Conservation (phyloP, 345 rosid genomes). For the Aquilaria sinensis region DNA sequence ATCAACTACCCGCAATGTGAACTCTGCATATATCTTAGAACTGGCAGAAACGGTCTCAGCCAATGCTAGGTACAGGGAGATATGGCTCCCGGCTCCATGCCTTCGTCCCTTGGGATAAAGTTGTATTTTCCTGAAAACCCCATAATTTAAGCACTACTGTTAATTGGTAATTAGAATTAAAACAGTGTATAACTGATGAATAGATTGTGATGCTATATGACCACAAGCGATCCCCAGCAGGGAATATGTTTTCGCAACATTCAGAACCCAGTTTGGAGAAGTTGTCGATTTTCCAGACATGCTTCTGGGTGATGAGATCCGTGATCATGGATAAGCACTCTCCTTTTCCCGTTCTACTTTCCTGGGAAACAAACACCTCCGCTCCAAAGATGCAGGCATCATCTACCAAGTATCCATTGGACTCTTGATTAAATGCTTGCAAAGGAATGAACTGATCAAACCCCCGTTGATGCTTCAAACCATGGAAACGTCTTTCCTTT, state of each 20-base stretch:
- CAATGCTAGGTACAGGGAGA: constrained; percentile 31
- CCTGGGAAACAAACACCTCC: constrained; percentile 35
- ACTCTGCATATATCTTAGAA: constrained; percentile 26
- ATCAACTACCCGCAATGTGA: constrained; percentile 25
- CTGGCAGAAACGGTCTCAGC: constrained; percentile 12
- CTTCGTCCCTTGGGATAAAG: constrained; percentile 30
- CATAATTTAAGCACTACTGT: too few relatives aligned
- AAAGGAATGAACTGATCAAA: constrained; percentile 29
- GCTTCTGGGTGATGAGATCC: constrained; percentile 8
- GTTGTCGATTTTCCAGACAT: constrained; percentile 32
- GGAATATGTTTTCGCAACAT: constrained; percentile 12
- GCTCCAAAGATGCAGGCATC: constrained; percentile 37
- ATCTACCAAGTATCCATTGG: constrained; percentile 31
- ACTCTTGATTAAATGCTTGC: constrained; percentile 15
- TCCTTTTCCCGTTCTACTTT: constrained; percentile 24
- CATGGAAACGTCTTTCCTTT: constrained; percentile 29
- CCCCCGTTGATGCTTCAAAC: constrained; percentile 32
- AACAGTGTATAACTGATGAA: too few relatives aligned
- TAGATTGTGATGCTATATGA: neutral
- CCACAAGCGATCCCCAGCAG: constrained; percentile 31
- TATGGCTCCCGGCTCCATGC: constrained; percentile 13
- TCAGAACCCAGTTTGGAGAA: constrained; percentile 17
- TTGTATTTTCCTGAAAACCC: constrained; percentile 28
- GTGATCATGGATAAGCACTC: constrained; percentile 27
- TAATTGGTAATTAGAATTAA: too few relatives aligned